These are phyloP conservation scores for Aaosphaeria pasadenensis DNA, from an alignment of 2,329 filamentous ascomycete species.

Conservation along the genomic window DNA sequence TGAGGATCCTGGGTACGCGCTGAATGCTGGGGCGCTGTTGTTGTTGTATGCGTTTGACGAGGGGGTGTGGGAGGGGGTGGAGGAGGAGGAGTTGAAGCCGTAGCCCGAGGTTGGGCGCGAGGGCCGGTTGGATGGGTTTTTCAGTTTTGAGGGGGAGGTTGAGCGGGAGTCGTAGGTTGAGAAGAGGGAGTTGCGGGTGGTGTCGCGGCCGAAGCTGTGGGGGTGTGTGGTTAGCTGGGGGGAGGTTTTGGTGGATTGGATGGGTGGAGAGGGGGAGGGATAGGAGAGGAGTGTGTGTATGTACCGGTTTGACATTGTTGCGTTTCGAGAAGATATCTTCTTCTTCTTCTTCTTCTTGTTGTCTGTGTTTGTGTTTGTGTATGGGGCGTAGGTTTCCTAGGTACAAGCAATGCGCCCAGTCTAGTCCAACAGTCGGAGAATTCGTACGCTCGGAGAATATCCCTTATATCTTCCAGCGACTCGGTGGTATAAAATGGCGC, in stretches of 20 bases:
- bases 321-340: too few species aligned
- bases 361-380: too few species aligned
- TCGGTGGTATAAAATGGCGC: too few species aligned
- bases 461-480: too few species aligned
- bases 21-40: constrained; percentile 18
- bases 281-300: neutral
- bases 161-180: constrained; percentile 33
- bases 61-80: constrained; percentile 1
- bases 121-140: constrained; percentile 12
- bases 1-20: constrained; percentile 31
- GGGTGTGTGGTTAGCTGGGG: neutral
- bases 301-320: constrained; percentile 2
- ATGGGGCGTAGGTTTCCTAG: too few species aligned
- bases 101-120: constrained; percentile 11
- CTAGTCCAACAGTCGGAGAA: too few species aligned
- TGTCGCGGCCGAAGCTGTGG: constrained; percentile 22
- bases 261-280: neutral
- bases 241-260: neutral
- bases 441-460: too few species aligned
- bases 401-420: too few species aligned
- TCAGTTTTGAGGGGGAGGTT: constrained; percentile 36
- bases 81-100: constrained; percentile 14
- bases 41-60: neutral
- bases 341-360: too few species aligned
- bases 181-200: constrained; percentile 39